Percentiles rank a stretch among this genome's conserved stretches.
Evolutionary conservation across 2,329 filamentous ascomycete genomes (phyloP).

Genomic region (Fusarium sp.): DNA sequence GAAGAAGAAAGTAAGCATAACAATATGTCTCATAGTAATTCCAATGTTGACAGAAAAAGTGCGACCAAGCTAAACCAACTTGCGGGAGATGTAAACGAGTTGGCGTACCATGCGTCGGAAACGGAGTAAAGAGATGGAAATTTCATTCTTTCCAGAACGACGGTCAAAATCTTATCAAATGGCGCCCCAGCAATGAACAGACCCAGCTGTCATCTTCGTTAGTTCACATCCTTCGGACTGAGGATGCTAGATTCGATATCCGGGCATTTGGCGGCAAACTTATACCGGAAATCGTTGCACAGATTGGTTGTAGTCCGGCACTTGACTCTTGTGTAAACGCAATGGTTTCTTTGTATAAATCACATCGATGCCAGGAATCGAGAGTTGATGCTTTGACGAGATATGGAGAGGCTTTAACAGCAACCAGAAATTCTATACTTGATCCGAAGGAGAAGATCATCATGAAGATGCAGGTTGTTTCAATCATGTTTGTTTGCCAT

Average conservation of each 20-base stretch:
- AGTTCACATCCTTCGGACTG: constrained; percentile 31
- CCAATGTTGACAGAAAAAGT: neutral
- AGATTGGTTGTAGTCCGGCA: constrained; percentile 23
- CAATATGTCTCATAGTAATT: neutral
- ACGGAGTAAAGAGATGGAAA: constrained; percentile 37
- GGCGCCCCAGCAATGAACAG: constrained; percentile 27
- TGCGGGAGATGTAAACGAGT: constrained; percentile 39
- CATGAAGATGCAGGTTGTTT: constrained; percentile 33
- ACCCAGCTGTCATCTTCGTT: constrained; percentile 23
- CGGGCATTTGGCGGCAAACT: constrained; percentile 33
- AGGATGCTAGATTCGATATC: constrained; percentile 40
- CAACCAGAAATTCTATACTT: constrained; percentile 12
- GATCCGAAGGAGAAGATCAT: constrained; percentile 13
- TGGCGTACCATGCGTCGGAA: constrained; percentile 28
- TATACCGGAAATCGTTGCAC: constrained; percentile 29
- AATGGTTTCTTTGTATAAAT: constrained; percentile 30
- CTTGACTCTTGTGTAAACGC: constrained; percentile 35
- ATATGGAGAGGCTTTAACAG: constrained; percentile 32
- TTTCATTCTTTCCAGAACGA: constrained; percentile 19
- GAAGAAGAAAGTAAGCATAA: constrained; percentile 32
- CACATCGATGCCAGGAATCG: constrained; percentile 1
- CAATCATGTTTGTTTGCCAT: constrained; percentile 36
- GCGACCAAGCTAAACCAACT: constrained; percentile 25
- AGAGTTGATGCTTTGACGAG: constrained; percentile 21
- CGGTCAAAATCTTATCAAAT: neutral